These are phyloP conservation scores for Lagenaria siceraria DNA, from an alignment of 306 rosid genomes.

Conservation along the genomic window DNA sequence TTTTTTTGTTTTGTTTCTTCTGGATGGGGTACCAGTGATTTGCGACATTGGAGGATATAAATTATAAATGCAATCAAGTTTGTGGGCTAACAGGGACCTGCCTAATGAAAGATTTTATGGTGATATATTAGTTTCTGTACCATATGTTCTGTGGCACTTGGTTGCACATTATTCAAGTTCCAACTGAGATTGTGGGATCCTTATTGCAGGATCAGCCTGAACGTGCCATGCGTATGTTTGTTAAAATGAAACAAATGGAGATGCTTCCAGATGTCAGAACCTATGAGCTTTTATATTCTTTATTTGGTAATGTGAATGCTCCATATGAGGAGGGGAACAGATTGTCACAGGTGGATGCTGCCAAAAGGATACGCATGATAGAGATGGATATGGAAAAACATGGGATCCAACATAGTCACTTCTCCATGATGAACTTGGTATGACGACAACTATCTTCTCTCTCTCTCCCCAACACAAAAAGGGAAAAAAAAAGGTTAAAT, in stretches of 20 bases:
- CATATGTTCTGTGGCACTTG: neutral
- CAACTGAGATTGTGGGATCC: neutral
- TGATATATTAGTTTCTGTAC: neutral
- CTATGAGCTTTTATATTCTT: slow-evolving; percentile 54
- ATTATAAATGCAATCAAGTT: neutral
- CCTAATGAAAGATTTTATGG: neutral
- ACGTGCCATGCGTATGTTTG: slow-evolving; percentile 50
- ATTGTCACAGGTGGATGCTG: slow-evolving; percentile 47
- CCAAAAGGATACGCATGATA: slow-evolving; percentile 56
- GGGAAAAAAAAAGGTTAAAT: no score
- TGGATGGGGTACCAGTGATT: neutral
- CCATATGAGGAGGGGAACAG: slow-evolving; percentile 56
- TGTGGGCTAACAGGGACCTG: neutral
- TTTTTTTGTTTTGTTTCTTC: neutral
- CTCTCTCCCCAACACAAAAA: neutral
- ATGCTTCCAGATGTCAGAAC: slow-evolving; percentile 57
- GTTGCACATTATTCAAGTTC: neutral
- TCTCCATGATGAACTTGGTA: slow-evolving; percentile 59
- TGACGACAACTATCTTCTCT: neutral
- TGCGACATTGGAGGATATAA: neutral
- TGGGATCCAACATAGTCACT: slow-evolving; percentile 54
- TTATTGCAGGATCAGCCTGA: slow-evolving; percentile 70
- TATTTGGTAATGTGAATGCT: slow-evolving; percentile 69
- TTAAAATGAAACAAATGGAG: slow-evolving; percentile 55
- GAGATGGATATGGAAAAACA: slow-evolving; percentile 58